These are phyloP conservation scores for Hygrophorus pudorinus DNA, from an alignment of 768 basidiomycete genomes.

Conservation along the genomic window DNA sequence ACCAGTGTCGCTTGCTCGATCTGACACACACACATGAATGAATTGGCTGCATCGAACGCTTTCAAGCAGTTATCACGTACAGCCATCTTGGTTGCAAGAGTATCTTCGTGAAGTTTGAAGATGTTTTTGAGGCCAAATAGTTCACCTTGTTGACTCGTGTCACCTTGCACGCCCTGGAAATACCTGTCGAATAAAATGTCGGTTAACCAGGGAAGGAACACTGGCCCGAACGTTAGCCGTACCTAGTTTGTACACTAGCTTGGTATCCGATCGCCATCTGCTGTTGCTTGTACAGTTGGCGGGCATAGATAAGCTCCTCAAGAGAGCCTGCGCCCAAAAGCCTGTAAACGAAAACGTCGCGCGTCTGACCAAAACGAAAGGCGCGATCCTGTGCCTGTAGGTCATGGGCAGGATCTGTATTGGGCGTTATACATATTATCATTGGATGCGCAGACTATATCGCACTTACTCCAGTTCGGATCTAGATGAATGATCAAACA, in stretches of 20 bases:
- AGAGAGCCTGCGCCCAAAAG: constrained; percentile 80
- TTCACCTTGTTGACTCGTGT: constrained; percentile 65
- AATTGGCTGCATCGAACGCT: neutral
- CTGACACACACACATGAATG: constrained; percentile 23
- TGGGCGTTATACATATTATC: neutral
- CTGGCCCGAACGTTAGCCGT: constrained; percentile 3
- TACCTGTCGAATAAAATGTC: constrained; percentile 32
- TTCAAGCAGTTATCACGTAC: constrained; percentile 29
- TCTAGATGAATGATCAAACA: constrained; percentile 43
- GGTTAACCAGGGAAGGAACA: neutral
- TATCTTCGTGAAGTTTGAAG: constrained; percentile 65
- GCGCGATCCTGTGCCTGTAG: constrained; percentile 86
- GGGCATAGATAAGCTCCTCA: constrained; percentile 81
- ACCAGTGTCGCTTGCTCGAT: constrained; percentile 69
- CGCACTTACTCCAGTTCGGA: constrained; percentile 85
- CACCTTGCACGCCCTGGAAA: constrained; percentile 77
- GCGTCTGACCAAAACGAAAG: constrained; percentile 78
- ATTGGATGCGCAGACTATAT: constrained; percentile 2
- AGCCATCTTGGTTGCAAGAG: constrained; percentile 61
- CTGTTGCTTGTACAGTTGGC: constrained; percentile 90
- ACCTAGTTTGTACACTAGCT: constrained; percentile 77
- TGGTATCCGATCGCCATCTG: constrained; percentile 89
- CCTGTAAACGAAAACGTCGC: constrained; percentile 77
- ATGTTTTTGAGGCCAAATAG: constrained; percentile 83
- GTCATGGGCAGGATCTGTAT: constrained; percentile 85